phyloP scores from a whole-genome alignment of 1,284 basidiomycete genomes.

The Ustilago lituana region DNA sequence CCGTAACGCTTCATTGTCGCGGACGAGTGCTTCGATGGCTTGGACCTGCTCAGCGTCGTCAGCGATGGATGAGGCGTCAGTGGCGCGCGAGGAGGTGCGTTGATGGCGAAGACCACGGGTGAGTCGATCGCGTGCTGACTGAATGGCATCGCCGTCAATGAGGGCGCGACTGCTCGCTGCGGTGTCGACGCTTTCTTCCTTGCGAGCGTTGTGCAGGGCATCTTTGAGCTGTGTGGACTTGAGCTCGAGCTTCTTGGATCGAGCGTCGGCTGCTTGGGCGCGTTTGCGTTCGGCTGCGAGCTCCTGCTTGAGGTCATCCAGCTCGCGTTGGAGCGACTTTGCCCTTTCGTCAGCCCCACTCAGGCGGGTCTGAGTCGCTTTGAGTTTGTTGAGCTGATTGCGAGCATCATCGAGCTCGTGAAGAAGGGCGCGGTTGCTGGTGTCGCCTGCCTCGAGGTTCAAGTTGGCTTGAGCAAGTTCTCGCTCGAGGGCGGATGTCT shows the following conservation, averaged over 20 bases:
- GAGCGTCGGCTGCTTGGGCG: conserved; percentile 77
- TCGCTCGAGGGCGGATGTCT: conserved; percentile 69
- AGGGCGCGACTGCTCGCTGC: conserved; percentile 9
- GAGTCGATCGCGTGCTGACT: conserved; percentile 36
- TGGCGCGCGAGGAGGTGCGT: conserved; percentile 15
- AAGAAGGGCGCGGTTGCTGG: conserved; percentile 78
- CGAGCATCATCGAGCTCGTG: conserved; percentile 82
- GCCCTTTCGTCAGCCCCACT: conserved; percentile 67
- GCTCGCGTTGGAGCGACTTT: conserved; percentile 69
- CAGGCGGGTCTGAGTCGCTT: conserved; percentile 76
- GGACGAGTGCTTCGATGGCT: conserved; percentile 30
- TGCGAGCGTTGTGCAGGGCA: conserved; percentile 35
- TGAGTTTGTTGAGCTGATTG: conserved; percentile 75
- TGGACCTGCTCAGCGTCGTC: conserved; percentile 20
- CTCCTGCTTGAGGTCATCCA: conserved; percentile 86
- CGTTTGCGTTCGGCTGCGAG: conserved; percentile 78
- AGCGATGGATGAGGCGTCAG: conserved; percentile 1
- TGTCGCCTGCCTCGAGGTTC: conserved; percentile 83
- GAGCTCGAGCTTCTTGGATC: conserved; percentile 71
- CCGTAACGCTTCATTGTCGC: conserved; percentile 52
- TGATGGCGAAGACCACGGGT: conserved; percentile 30
- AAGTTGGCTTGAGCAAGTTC: conserved; percentile 81
- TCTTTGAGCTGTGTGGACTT: conserved; percentile 35
- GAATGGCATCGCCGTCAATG: conserved; percentile 36
- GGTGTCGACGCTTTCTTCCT: conserved; percentile 15